Evolutionary conservation across 768 basidiomycete genomes (phyloP).

Genomic region (Kwoniella dejecticola): DNA sequence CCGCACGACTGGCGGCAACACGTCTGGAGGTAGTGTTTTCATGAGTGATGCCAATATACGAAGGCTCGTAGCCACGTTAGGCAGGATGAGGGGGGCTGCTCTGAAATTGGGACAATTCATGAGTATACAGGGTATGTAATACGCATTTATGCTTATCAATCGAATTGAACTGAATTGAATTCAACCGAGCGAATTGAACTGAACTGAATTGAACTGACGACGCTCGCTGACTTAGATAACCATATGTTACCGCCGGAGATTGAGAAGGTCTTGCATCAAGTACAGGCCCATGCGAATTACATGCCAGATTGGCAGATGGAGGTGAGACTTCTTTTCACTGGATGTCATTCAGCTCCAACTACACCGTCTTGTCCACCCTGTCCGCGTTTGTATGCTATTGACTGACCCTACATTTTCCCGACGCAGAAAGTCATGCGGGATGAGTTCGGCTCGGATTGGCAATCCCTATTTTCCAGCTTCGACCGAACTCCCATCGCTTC

Average conservation of each 20-base stretch:
- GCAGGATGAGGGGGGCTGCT: slow-evolving; percentile 93
- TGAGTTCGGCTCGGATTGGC: slow-evolving; percentile 79
- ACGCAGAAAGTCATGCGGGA: slow-evolving; percentile 68
- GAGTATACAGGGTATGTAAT: slow-evolving; percentile 81
- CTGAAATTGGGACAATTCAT: slow-evolving; percentile 95
- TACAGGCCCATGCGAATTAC: slow-evolving; percentile 94
- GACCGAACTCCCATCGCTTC: slow-evolving; percentile 87
- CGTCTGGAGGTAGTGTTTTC: slow-evolving; percentile 62
- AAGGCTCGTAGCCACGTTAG: slow-evolving; percentile 86
- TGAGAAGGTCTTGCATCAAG: slow-evolving; percentile 81
- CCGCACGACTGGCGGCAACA: slow-evolving; percentile 59
- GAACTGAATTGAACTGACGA: too few relatives aligned
- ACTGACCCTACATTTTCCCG: too few relatives aligned
- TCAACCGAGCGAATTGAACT: too few relatives aligned
- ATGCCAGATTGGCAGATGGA: slow-evolving; percentile 99
- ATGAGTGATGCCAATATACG: slow-evolving; percentile 90
- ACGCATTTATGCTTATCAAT: neutral
- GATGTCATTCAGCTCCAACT: neutral
- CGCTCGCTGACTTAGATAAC: slow-evolving; percentile 64
- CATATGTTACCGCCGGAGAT: slow-evolving; percentile 83
- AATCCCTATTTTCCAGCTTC: slow-evolving; percentile 69
- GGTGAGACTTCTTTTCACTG: slow-evolving; percentile 58
- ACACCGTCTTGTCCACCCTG: too few relatives aligned
- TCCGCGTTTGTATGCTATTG: too few relatives aligned
- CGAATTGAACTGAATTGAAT: too few relatives aligned